Base-by-base conservation (phyloP, 2,329 filamentous ascomycete genomes). In the Aspergillus jensenii region DNA sequence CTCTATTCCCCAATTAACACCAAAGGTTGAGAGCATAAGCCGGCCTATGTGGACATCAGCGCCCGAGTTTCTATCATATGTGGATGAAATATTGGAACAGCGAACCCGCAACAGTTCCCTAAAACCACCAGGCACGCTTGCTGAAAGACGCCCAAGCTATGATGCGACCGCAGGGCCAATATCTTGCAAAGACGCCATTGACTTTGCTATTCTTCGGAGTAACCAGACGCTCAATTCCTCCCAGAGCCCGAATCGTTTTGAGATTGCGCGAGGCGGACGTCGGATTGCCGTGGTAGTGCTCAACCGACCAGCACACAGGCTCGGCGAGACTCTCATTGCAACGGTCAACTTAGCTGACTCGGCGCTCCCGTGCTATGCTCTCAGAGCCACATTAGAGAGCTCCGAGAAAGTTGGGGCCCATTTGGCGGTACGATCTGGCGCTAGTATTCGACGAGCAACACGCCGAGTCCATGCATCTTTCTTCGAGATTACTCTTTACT, bases 261-360 rank as follows among this genome's bases (percentile, higher is more conserved):
- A 96, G 71, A 98, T 99, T 71, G 89, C 93, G 12, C 89, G 93
- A 14, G 93, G 92, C 68, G 93, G 93, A n/a, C 87, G 88, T 56
- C 88, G 88, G n/a, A 93, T 99, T 12, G 93, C 90, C 3, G 91
- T 96, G 6, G 86, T 99, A 55, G 92, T 93, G 76, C 83, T 99
- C 33, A 90, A 93, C 5, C 87, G 95, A 9, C 91, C 95, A 0
- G 87, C 93, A 0, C 97, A 96, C 77, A 85, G 93, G 45, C 81
- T 99, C 1, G 95, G 95, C 58, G 95, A 99, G 74, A 87, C 89
- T 0, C 86, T 98, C 45, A 90, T 87, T 12, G 88, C 91, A 65
- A 89, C 87, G 0, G 85, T 99, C 59, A 93, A 98, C 74, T 96
- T 98, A 69, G 83, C 84, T 1, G 82, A 87, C 59, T 86, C 90